Base-by-base conservation (phyloP, 1,284 basidiomycete species). In the Microbotryum violaceum region DNA sequence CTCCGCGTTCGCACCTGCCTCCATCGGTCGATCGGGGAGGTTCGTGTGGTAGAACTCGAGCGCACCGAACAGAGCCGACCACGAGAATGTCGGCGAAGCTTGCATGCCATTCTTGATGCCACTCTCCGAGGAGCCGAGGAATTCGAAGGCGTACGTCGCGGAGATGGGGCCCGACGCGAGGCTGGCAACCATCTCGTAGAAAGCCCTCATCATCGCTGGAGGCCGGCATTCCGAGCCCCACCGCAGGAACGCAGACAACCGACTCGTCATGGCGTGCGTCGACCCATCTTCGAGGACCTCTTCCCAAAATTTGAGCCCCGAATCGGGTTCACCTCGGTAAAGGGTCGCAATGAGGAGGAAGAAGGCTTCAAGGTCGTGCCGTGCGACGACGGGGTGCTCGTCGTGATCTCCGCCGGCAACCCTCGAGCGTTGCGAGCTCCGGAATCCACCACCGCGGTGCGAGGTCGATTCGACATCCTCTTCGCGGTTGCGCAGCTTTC, bases 101-200 rank as follows among this genome's bases (percentile, higher is more conserved):
- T 52, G 65, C 37, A 18, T 42, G 9, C 16, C 37, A 42, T 42
- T 42, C 53, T 46, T 58, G 21, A 29, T 82, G 79, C 56, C 85
- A 0, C 81, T 45, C 49, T 58, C 46, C 29, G 44, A n/a, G 5
- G 65, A 49, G 82, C 61, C 57, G 25, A 91, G 81, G 74, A 91
- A 91, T 72, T 91, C 89, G 77, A 89, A 89, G 0, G 88, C 85
- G 23, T 88, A 79, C 68, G 89, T 87, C 66, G 88, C 89, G 70
- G 89, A 90, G 60, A 85, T 83, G 50, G 87, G 84, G 0, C 91
- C 91, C 53, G 85, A 85, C 0, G 90, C 83, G 25, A 94, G 80
- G n/a, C 91, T 89, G 5, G 82, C 78, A 23, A 94, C 78, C 89
- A 94, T 91, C 66, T 91, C 87, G 75, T 89, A 93, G 62, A 92